A percentile compares a stretch with the other conserved stretches of the same genome.
Conservation (phyloP, 768 basidiomycete genomes). For the Ramaria rubella region DNA sequence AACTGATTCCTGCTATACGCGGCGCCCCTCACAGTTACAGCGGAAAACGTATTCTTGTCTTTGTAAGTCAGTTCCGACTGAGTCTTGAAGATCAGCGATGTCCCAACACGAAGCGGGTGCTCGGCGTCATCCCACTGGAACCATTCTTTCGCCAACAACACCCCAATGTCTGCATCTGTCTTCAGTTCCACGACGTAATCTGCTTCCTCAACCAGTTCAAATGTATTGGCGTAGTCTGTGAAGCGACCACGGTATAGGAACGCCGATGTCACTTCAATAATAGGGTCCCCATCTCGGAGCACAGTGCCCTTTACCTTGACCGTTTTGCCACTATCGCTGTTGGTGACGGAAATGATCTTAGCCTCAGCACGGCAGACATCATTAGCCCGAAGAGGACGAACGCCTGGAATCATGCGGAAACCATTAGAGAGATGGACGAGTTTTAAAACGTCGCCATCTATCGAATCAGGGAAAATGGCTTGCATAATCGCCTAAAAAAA, state of each 20-base stretch:
- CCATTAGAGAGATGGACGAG: constrained; percentile 97
- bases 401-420: constrained; percentile 81
- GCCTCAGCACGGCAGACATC: constrained; percentile 90
- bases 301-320: constrained; percentile 87
- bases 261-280: constrained; percentile 89
- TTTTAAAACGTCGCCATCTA: constrained; percentile 92
- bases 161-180: constrained; percentile 77
- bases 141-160: constrained; percentile 95
- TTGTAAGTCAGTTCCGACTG: constrained; percentile 86
- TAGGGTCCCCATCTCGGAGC: constrained; percentile 64
- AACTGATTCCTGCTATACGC: constrained; percentile 85
- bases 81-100: constrained; percentile 82
- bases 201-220: constrained; percentile 85
- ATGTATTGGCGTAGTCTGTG: constrained; percentile 91
- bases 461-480: constrained; percentile 85
- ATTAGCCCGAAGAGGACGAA: constrained; percentile 69
- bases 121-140: constrained; percentile 89
- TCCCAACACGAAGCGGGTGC: constrained; percentile 70
- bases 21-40: constrained; percentile 76
- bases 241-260: constrained; percentile 98
- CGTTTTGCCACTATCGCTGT: constrained; percentile 86
- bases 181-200: constrained; percentile 76
- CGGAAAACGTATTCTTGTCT: constrained; percentile 78
- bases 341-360: constrained; percentile 81
- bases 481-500: constrained; percentile 88